phyloP scores from a whole-genome alignment of 2,329 filamentous ascomycete genomes.

The Fusarium irregulare region DNA sequence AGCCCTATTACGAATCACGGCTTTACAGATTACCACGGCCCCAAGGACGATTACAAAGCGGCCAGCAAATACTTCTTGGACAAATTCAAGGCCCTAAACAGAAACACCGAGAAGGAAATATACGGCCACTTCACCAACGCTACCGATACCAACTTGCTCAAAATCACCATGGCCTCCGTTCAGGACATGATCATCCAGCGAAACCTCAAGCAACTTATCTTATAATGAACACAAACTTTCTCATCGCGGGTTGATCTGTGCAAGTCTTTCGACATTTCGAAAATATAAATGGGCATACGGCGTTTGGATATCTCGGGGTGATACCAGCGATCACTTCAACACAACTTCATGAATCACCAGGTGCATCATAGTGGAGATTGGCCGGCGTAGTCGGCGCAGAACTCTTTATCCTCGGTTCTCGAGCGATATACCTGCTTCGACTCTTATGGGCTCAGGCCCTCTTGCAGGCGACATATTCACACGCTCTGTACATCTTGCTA shows the following conservation, averaged over 20 bases:
- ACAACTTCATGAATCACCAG: not conserved
- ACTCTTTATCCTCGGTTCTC: not conserved
- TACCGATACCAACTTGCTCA: slow-evolving; percentile 78
- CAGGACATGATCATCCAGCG: slow-evolving; percentile 90
- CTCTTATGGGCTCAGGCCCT: slow-evolving; percentile 7
- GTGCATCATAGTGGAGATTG: not conserved
- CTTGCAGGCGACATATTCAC: slow-evolving; percentile 4
- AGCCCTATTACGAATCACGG: slow-evolving; percentile 79
- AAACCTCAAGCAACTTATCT: slow-evolving; percentile 81
- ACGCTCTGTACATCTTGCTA: slow-evolving; percentile 12
- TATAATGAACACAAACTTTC: slow-evolving; percentile 40
- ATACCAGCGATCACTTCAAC: not conserved
- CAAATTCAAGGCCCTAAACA: slow-evolving; percentile 81
- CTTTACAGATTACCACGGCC: slow-evolving; percentile 83
- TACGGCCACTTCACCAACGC: slow-evolving; percentile 73
- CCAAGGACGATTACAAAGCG: slow-evolving; percentile 76
- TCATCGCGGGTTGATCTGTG: slow-evolving; percentile 1
- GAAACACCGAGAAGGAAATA: slow-evolving; percentile 72
- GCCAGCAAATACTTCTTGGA: slow-evolving; percentile 85
- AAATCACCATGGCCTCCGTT: slow-evolving; percentile 87
- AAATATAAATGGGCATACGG: slow-evolving; percentile 8
- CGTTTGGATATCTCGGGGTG: slow-evolving; percentile 1
- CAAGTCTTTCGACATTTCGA: not conserved
- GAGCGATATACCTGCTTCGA: slow-evolving; percentile 6
- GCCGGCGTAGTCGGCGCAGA: not conserved